Conservation (phyloP, 2,329 filamentous ascomycete species). For the Beauveria pseudobassiana region DNA sequence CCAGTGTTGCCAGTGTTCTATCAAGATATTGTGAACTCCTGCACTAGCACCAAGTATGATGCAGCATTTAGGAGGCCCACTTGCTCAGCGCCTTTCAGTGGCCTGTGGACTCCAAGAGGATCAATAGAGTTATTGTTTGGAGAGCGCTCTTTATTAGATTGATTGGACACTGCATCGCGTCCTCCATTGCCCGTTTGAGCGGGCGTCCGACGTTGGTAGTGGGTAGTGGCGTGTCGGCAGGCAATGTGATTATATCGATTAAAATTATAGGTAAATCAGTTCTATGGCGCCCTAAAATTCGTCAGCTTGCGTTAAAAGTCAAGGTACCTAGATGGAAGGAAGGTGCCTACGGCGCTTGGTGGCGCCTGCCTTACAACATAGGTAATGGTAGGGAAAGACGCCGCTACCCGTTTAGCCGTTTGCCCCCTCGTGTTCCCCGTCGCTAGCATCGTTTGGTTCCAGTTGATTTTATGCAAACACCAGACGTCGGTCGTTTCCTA, state of each 20-base stretch:
- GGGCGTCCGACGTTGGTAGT: too few relatives aligned
- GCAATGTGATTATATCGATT: too few relatives aligned
- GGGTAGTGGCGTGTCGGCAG: too few relatives aligned
- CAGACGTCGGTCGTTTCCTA: background rate
- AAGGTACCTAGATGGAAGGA: background rate
- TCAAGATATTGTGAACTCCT: background rate
- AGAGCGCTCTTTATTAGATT: background rate
- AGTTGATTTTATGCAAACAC: background rate
- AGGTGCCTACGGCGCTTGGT: background rate
- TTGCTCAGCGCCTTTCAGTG: background rate
- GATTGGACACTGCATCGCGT: background rate
- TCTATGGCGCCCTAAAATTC: too few relatives aligned
- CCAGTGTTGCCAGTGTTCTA: background rate
- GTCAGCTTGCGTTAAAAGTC: background rate
- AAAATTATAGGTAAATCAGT: too few relatives aligned
- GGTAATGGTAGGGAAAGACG: background rate
- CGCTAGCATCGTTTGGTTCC: background rate
- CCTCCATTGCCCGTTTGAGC: background rate
- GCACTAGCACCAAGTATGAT: background rate
- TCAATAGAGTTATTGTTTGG: background rate
- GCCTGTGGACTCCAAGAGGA: background rate
- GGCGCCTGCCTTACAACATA: background rate
- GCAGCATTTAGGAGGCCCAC: background rate
- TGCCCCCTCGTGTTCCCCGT: background rate
- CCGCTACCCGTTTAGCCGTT: background rate